These are phyloP conservation scores for Hypocrella siamensis DNA, from an alignment of 2,329 filamentous ascomycete genomes.

Conservation along the genomic window DNA sequence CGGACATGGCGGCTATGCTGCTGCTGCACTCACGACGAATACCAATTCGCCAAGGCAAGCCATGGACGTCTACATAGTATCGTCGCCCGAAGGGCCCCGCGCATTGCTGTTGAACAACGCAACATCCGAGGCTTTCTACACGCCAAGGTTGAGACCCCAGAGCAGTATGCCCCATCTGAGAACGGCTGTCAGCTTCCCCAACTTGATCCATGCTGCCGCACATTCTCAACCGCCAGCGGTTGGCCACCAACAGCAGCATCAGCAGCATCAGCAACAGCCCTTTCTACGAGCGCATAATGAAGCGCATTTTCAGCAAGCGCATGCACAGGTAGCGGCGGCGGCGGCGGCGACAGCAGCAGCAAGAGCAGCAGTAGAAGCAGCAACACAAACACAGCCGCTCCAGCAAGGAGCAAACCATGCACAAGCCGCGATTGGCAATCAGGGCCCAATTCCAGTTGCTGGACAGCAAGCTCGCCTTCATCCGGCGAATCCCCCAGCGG, in stretches of 20 bases:
- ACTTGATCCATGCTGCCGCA: constrained; percentile 1
- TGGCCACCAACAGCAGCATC: constrained; percentile 8
- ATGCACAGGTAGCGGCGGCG: too few species aligned
- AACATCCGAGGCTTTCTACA: constrained; percentile 33
- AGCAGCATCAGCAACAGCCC: constrained; percentile 1
- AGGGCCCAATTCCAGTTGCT: background rate
- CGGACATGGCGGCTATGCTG: constrained; percentile 12
- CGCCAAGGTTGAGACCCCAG: constrained; percentile 19
- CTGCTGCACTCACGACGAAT: constrained; percentile 7
- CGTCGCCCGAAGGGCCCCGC: constrained; percentile 42
- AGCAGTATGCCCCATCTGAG: constrained; percentile 13
- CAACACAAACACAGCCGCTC: constrained; percentile 8
- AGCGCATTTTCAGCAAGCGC: constrained; percentile 1
- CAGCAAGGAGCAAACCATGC: constrained; percentile 6
- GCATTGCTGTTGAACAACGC: constrained; percentile 39
- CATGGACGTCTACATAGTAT: constrained; percentile 43
- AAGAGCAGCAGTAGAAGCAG: constrained; percentile 5
- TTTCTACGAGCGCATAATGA: background rate
- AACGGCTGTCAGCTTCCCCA: constrained; percentile 6
- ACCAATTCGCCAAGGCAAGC: constrained; percentile 13
- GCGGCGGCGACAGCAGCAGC: constrained; percentile 4
- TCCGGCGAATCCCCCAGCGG: constrained; percentile 22
- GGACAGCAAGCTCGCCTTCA: constrained; percentile 11
- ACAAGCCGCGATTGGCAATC: constrained; percentile 4
- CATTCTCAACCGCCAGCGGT: background rate